Evolutionary conservation across 2,329 filamentous ascomycete genomes (phyloP).

Genomic region (Xylariaceae sp.): DNA sequence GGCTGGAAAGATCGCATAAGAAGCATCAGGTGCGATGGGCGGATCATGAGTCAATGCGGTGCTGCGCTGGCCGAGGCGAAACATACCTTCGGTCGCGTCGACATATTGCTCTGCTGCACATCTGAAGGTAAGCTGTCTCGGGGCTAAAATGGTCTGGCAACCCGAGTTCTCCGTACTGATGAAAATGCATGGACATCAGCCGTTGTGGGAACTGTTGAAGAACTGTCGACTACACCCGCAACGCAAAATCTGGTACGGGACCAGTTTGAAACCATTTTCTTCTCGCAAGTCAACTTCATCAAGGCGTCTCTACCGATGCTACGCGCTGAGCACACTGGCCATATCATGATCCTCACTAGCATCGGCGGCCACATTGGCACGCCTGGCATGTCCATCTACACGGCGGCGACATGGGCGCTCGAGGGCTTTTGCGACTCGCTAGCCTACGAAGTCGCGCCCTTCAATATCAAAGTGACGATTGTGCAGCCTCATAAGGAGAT

Average conservation of each 20-base stretch:
- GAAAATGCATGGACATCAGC: constrained; percentile 46
- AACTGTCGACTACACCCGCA: constrained; percentile 70
- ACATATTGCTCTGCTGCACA: constrained; percentile 86
- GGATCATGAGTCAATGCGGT: constrained; percentile 68
- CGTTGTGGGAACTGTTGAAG: constrained; percentile 87
- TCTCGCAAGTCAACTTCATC: constrained; percentile 94
- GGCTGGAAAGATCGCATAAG: constrained; percentile 79
- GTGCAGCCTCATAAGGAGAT: constrained; percentile 96
- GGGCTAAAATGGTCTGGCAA: too few species aligned
- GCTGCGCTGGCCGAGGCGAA: constrained; percentile 85
- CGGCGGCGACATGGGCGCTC: constrained; percentile 88
- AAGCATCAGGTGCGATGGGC: constrained; percentile 62
- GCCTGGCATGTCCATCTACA: constrained; percentile 86
- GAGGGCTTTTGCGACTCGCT: constrained; percentile 95
- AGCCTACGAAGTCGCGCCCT: constrained; percentile 93
- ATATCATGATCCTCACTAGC: constrained; percentile 85
- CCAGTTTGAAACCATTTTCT: constrained; percentile 94
- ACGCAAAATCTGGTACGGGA: constrained; percentile 79
- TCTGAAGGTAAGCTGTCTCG: constrained; percentile 64
- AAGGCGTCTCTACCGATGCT: constrained; percentile 81
- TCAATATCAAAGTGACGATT: constrained; percentile 94
- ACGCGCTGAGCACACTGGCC: constrained; percentile 76
- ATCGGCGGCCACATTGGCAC: constrained; percentile 92
- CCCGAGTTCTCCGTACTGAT: neutral
- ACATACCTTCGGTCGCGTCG: constrained; percentile 78